Conservation (phyloP, 495 filamentous ascomycete genomes). For the Penicillium parvum region DNA sequence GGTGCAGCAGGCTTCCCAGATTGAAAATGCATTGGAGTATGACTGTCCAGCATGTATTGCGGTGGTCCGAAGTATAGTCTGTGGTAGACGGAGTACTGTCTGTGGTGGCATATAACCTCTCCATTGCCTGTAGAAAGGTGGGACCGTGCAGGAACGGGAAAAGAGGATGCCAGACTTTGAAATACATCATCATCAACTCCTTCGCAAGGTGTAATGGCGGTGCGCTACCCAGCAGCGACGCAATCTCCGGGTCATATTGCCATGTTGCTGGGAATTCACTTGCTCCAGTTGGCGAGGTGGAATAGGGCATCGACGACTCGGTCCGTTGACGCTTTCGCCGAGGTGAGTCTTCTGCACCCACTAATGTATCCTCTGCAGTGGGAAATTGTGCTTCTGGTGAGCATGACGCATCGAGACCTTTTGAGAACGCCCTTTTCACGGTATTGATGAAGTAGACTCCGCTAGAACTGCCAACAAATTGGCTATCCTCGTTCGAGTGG, state of each 20-base stretch:
- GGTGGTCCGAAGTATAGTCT: slow-evolving; percentile 12
- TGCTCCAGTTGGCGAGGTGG: slow-evolving; percentile 4
- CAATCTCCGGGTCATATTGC: slow-evolving; percentile 33
- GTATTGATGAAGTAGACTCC: slow-evolving; percentile 44
- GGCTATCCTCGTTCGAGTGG: slow-evolving; percentile 39
- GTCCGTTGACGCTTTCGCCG: slow-evolving; percentile 19
- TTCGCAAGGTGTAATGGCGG: slow-evolving; percentile 28
- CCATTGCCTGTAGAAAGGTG: slow-evolving; percentile 45
- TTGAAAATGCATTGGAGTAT: slow-evolving; percentile 41
- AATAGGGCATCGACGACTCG: slow-evolving; percentile 9
- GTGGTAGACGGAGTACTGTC: not conserved
- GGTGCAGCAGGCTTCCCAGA: slow-evolving; percentile 27
- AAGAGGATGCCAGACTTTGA: slow-evolving; percentile 45
- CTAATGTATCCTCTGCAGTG: slow-evolving; percentile 34
- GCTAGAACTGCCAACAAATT: slow-evolving; percentile 41
- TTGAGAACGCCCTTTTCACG: slow-evolving; percentile 37
- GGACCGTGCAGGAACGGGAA: slow-evolving; percentile 50
- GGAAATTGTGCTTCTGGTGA: slow-evolving; percentile 31
- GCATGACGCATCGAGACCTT: slow-evolving; percentile 15
- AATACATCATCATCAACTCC: slow-evolving; percentile 40
- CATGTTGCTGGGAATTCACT: slow-evolving; percentile 21
- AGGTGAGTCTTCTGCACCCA: slow-evolving; percentile 29
- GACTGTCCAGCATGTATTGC: slow-evolving; percentile 34
- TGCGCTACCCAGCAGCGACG: slow-evolving; percentile 22
- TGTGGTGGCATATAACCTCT: slow-evolving; percentile 33